phyloP scores from a whole-genome alignment of 169 alveolate species.

The Toxoplasma gondii region DNA sequence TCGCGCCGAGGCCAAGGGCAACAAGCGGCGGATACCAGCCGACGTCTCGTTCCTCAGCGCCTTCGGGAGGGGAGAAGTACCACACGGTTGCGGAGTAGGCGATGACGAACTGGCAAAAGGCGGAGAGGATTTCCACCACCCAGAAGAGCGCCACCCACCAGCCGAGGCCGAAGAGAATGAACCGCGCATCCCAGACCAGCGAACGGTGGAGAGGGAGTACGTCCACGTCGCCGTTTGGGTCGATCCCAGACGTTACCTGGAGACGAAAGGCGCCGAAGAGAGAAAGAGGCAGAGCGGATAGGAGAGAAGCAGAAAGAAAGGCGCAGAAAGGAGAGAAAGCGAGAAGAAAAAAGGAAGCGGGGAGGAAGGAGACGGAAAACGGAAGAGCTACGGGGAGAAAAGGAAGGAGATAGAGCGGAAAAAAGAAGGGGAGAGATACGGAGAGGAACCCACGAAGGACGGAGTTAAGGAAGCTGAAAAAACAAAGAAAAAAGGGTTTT shows the following conservation, averaged over 20 bases:
- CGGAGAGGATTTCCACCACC: slow-evolving; percentile 48
- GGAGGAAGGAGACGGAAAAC: not conserved
- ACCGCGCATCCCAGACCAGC: slow-evolving; percentile 65
- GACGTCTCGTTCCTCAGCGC: slow-evolving; percentile 65
- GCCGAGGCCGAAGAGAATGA: slow-evolving; percentile 49
- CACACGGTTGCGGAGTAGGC: slow-evolving; percentile 67
- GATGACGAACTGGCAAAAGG: slow-evolving; percentile 58
- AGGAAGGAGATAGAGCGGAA: too few species aligned
- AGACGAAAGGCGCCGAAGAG: not conserved
- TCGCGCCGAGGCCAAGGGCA: slow-evolving; percentile 55
- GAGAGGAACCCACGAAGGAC: too few species aligned
- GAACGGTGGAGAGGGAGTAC: slow-evolving; percentile 55
- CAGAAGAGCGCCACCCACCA: slow-evolving; percentile 63
- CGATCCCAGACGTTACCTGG: slow-evolving; percentile 61
- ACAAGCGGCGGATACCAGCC: slow-evolving; percentile 68
- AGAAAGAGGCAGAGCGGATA: not conserved
- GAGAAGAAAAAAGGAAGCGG: not conserved
- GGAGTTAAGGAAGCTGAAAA: too few species aligned
- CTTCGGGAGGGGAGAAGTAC: slow-evolving; percentile 70
- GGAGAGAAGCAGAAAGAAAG: not conserved
- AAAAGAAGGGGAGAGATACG: too few species aligned
- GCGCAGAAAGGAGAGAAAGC: not conserved
- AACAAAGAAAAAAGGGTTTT: too few species aligned
- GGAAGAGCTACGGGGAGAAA: not conserved
- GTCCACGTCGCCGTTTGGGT: slow-evolving; percentile 64